phyloP scores from a whole-genome alignment of 495 filamentous ascomycete species.

The Articulospora tetracladia region DNA sequence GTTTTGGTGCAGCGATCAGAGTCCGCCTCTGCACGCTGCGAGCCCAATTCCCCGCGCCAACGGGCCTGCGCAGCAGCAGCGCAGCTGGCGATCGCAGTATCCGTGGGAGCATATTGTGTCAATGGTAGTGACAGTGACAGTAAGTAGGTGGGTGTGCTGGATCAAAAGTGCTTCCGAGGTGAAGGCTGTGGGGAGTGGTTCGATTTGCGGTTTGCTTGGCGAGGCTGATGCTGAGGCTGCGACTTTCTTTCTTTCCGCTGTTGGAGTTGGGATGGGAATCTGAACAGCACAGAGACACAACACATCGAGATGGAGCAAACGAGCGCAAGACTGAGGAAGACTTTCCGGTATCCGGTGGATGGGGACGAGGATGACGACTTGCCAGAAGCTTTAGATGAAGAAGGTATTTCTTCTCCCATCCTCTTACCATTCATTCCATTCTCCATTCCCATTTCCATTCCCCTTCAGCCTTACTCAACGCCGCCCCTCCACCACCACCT shows the following conservation, averaged over 20 bases:
- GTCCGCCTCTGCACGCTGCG: slow-evolving; percentile 9
- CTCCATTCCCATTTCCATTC: not conserved
- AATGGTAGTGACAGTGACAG: not conserved
- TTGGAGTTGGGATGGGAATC: not conserved
- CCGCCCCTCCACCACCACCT: not conserved
- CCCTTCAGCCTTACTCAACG: not conserved
- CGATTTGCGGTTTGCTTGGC: slow-evolving; percentile 7
- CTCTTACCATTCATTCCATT: not conserved
- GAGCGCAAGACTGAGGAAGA: slow-evolving; percentile 51
- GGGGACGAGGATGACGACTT: slow-evolving; percentile 39
- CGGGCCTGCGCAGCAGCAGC: slow-evolving; percentile 8
- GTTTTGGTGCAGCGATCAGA: slow-evolving; percentile 38
- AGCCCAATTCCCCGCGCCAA: slow-evolving; percentile 1
- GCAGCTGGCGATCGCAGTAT: slow-evolving; percentile 17
- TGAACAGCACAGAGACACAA: not conserved
- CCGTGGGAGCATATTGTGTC: slow-evolving; percentile 22
- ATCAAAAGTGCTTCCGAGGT: not conserved
- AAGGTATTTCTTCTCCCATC: slow-evolving; percentile 39
- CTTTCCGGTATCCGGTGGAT: slow-evolving; percentile 60
- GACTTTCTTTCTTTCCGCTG: slow-evolving; percentile 1
- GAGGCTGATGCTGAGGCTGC: slow-evolving; percentile 12
- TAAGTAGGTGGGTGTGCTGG: not conserved
- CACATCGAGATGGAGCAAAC: slow-evolving; percentile 19
- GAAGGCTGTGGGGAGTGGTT: not conserved
- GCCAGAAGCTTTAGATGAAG: slow-evolving; percentile 58